phyloP scores from a whole-genome alignment of 257 asterid species.

The Knoxia roxburghii region DNA sequence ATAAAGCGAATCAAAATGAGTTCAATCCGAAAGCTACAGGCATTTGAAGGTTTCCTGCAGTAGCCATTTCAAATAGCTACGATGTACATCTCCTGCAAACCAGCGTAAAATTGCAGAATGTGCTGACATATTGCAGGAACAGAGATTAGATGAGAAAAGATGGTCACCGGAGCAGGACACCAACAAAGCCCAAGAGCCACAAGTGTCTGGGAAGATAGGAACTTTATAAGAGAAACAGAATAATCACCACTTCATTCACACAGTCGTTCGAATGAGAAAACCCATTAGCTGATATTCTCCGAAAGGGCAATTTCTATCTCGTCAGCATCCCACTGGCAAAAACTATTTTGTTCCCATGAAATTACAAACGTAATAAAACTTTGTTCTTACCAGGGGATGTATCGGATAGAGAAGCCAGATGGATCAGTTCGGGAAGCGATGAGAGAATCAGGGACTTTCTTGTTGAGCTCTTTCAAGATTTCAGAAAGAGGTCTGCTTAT shows the following conservation, averaged over 20 bases:
- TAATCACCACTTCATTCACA: not conserved
- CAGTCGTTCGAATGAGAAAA: not conserved
- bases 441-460: conserved; percentile 76
- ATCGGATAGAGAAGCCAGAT: conserved; percentile 46
- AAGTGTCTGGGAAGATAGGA: not conserved
- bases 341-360: too few relatives aligned
- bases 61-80: not conserved
- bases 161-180: too few relatives aligned
- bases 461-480: conserved; percentile 65
- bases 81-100: not conserved
- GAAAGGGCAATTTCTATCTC: not conserved
- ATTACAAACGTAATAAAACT: too few relatives aligned
- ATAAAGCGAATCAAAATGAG: not conserved
- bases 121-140: not conserved
- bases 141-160: not conserved
- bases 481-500: conserved; percentile 63
- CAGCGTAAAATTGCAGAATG: not conserved
- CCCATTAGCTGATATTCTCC: not conserved
- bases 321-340: not conserved
- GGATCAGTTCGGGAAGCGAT: conserved; percentile 42
- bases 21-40: not conserved
- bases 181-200: too few relatives aligned
- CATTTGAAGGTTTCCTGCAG: not conserved
- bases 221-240: not conserved
- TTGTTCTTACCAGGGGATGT: conserved; percentile 55